These are phyloP conservation scores for Mycena kentingensis DNA, from an alignment of 768 basidiomycete species.

Conservation along the genomic window DNA sequence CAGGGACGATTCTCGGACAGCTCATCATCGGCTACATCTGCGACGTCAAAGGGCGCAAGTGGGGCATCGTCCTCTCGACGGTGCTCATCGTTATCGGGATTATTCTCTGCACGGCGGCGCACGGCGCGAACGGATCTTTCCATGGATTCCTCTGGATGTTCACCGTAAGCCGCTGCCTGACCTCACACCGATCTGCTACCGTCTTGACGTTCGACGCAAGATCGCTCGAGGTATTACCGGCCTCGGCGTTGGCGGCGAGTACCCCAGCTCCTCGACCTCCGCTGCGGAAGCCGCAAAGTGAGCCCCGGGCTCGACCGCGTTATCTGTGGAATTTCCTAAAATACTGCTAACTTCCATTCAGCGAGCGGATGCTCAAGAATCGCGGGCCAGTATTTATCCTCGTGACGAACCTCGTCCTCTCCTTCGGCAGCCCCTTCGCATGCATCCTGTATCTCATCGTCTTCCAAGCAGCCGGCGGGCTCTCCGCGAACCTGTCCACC, in stretches of 20 bases:
- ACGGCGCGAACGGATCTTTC: conserved; percentile 56
- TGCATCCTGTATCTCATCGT: conserved; percentile 62
- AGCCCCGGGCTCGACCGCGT: conserved; percentile 13
- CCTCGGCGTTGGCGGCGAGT: conserved; percentile 76
- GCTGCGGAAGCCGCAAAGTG: conserved; percentile 63
- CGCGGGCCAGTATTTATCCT: conserved; percentile 50
- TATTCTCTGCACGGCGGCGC: conserved; percentile 66
- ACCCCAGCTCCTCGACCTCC: conserved; percentile 70
- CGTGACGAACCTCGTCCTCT: conserved; percentile 68
- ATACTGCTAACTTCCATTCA: conserved; percentile 58
- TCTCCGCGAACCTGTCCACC: conserved; percentile 9
- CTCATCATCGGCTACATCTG: conserved; percentile 67
- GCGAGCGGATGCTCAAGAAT: conserved; percentile 60
- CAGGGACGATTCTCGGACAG: conserved; percentile 65
- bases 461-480: conserved; percentile 53
- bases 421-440: conserved; percentile 63
- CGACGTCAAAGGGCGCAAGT: conserved; percentile 73
- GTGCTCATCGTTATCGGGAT: conserved; percentile 67
- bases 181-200: neutral
- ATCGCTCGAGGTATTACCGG: conserved; percentile 61
- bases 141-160: conserved; percentile 74
- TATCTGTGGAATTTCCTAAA: conserved; percentile 44
- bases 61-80: conserved; percentile 71
- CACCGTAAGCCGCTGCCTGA: conserved; percentile 49
- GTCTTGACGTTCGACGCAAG: neutral